These are phyloP conservation scores for Trypethelium eluteriae DNA, from an alignment of 495 filamentous ascomycete genomes.

Conservation along the genomic window DNA sequence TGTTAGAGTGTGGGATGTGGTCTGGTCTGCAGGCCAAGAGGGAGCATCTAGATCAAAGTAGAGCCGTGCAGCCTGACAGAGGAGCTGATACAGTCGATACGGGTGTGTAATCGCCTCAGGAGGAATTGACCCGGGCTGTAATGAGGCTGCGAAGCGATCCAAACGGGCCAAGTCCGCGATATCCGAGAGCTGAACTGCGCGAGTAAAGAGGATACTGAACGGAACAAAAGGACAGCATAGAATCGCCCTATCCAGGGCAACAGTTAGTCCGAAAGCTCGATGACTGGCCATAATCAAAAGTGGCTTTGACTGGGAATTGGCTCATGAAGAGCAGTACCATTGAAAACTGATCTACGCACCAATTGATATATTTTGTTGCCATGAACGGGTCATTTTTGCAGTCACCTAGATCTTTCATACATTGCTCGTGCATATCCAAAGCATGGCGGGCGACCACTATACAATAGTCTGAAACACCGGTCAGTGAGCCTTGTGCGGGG, in stretches of 20 bases:
- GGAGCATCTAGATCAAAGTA: constrained; percentile 17
- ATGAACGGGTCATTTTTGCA: constrained; percentile 25
- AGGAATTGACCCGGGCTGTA: constrained; percentile 15
- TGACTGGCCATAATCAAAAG: not conserved
- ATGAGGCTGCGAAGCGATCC: constrained; percentile 26
- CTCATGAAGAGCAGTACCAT: not conserved
- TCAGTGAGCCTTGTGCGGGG: constrained; percentile 12
- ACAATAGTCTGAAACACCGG: constrained; percentile 25
- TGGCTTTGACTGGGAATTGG: not conserved
- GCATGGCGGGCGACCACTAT: constrained; percentile 25
- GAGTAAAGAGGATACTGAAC: constrained; percentile 30
- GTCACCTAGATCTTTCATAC: constrained; percentile 19
- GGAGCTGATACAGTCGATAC: constrained; percentile 26
- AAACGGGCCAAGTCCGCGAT: constrained; percentile 21
- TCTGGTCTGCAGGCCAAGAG: not conserved
- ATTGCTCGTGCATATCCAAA: constrained; percentile 28
- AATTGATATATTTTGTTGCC: constrained; percentile 28
- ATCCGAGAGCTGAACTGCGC: constrained; percentile 27
- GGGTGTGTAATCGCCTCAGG: constrained; percentile 25
- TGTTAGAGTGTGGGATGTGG: not conserved
- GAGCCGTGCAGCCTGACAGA: constrained; percentile 27
- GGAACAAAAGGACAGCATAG: constrained; percentile 29
- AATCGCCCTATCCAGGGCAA: constrained; percentile 23
- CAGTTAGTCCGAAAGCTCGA: not conserved
- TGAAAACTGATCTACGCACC: constrained; percentile 27